phyloP scores from a whole-genome alignment of 768 basidiomycete genomes.

The Phylloporus sp. region DNA sequence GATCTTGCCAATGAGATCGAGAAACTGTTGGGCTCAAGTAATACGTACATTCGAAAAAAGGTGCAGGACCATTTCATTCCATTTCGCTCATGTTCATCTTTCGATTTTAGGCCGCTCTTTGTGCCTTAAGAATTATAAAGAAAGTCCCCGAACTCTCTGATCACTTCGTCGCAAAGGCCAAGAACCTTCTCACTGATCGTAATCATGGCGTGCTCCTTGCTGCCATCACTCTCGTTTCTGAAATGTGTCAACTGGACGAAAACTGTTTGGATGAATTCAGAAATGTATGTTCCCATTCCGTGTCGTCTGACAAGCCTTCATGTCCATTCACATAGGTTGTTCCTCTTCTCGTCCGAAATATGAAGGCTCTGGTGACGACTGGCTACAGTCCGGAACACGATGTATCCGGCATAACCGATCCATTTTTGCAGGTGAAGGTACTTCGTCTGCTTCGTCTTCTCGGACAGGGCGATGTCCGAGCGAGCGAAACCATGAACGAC shows the following conservation, averaged over 20 bases:
- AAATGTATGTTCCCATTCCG: constrained; percentile 53
- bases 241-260: constrained; percentile 85
- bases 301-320: constrained; percentile 5
- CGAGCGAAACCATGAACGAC: constrained; percentile 97
- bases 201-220: constrained; percentile 95
- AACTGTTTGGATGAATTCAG: constrained; percentile 80
- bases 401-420: constrained; percentile 98
- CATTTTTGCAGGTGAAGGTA: constrained; percentile 92
- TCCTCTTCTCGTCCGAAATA: constrained; percentile 87
- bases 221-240: constrained; percentile 91
- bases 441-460: constrained; percentile 85
- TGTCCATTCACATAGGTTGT: constrained; percentile 60
- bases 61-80: constrained; percentile 35
- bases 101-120: constrained; percentile 75
- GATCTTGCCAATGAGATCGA: constrained; percentile 98
- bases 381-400: constrained; percentile 99
- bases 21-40: constrained; percentile 93
- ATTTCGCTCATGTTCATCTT: not conserved
- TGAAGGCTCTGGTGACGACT: constrained; percentile 92
- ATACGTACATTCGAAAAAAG: constrained; percentile 99
- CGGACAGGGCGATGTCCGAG: constrained; percentile 77
- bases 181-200: constrained; percentile 87
- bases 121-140: constrained; percentile 90
- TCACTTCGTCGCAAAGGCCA: constrained; percentile 86
- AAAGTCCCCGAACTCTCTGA: constrained; percentile 95